Base-by-base conservation (phyloP, 2,329 filamentous ascomycete genomes). In the Ophiostoma angusticollis region DNA sequence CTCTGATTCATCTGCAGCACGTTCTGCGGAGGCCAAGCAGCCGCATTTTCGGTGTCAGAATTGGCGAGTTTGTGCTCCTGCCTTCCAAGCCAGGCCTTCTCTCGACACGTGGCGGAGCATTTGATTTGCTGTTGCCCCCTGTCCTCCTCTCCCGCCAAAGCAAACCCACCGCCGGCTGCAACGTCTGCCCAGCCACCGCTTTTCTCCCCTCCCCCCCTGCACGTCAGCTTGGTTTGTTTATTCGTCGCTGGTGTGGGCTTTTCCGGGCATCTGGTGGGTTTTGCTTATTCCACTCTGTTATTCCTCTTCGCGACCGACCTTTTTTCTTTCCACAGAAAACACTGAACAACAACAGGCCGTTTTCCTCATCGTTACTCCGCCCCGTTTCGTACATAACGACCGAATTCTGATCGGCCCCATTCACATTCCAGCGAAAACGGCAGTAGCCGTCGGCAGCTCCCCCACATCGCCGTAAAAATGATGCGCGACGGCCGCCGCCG, bases 401-500 rank as follows among this genome's bases (percentile, higher is more conserved):
- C n/a, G n/a, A n/a, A n/a, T n/a, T n/a, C n/a, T n/a, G n/a, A n/a
- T n/a, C n/a, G n/a, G n/a, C n/a, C n/a, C 31, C 7, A 17, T 16
- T n/a, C 22, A 13, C 17, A 31, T 31, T 31, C n/a, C n/a, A 18
- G 11, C 29, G 6, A 31, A 31, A 17, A 17, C 29, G 13, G 12
- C 9, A 13, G 12, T 14, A 21, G 4, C 11, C 17, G 6, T 32
- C 22, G 13, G 4, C n/a, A 27, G 25, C 13, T 12, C 25, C 6
- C 31, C 19, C n/a, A 24, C 17, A 2, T 4, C 4, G 9, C 24
- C n/a, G n/a, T 13, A 22, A 13, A 5, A 22, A 72, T 68, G 67
- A 67, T 71, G 67, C 62, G 65, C 61, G 63, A 67, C 53, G 60
- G 63, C 58, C 68, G 68, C 55, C 67, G 65, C 52, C 65, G 69